phyloP scores from a whole-genome alignment of 1,139 yeast species.

The Debaryomyces nepalensis region DNA sequence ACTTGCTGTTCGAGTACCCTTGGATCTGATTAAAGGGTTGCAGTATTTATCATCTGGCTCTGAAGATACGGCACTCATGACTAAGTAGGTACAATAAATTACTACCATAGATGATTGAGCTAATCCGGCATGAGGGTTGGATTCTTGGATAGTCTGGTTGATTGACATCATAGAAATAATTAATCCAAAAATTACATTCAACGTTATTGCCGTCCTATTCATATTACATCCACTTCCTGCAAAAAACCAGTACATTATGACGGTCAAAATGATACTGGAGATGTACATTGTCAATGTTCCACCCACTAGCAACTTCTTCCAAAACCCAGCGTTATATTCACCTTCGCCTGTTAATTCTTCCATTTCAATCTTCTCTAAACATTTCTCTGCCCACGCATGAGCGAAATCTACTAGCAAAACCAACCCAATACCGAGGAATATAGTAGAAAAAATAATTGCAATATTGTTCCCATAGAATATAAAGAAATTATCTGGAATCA shows the following conservation, averaged over 20 bases:
- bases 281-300: slow-evolving; percentile 88
- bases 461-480: slow-evolving; percentile 90
- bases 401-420: slow-evolving; percentile 94
- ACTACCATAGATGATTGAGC: slow-evolving; percentile 98
- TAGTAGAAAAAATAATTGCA: slow-evolving; percentile 81
- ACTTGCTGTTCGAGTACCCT: slow-evolving; percentile 89
- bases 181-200: slow-evolving; percentile 69
- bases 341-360: slow-evolving; percentile 73
- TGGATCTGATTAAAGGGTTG: slow-evolving; percentile 87
- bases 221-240: slow-evolving; percentile 84
- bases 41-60: slow-evolving; percentile 95
- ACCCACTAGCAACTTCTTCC: slow-evolving; percentile 82
- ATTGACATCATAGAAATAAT: slow-evolving; percentile 74
- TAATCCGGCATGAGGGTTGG: slow-evolving; percentile 92
- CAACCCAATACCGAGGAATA: slow-evolving; percentile 87
- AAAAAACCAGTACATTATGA: slow-evolving; percentile 81
- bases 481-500: slow-evolving; percentile 84
- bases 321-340: slow-evolving; percentile 55
- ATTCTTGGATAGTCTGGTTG: slow-evolving; percentile 84
- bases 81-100: slow-evolving; percentile 87
- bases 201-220: slow-evolving; percentile 86
- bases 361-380: slow-evolving; percentile 85
- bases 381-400: slow-evolving; percentile 98
- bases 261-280: slow-evolving; percentile 70
- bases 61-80: slow-evolving; percentile 92